Base-by-base conservation (phyloP, 306 rosid genomes). In the Malus sylvestris region DNA sequence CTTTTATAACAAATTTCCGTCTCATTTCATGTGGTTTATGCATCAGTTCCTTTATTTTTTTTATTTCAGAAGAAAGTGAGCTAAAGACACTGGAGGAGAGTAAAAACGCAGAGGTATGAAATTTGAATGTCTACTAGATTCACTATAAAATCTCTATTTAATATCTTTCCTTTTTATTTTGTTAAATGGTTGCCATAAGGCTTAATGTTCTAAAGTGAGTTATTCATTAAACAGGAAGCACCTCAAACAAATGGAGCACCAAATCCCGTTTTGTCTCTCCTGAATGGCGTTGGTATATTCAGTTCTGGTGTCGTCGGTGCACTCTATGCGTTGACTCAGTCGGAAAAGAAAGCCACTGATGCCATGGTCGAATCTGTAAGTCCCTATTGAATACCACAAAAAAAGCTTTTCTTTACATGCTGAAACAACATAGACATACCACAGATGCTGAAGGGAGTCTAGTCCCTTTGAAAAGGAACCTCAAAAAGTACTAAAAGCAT, bases 361-460 rank as follows among this genome's bases (percentile, higher is more conserved):
- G 88, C 85, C 77, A 80, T 79, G 27, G 77, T 92, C 59, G 97
- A 95, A 79, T 83, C 93, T 70, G 98, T 91, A 88, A 93, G 97
- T 82, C 68, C 46, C 49, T 38, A 66, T 20, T 10, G n/a, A 65
- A 80, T 20, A 57, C 75, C 70, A 52, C 53, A 58, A 35, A 58
- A 38, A 18, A 53, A 6, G 33, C 46, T 40, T 64, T 72, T 78
- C 78, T 67, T 74, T 63, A 44, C 46, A 60, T 64, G 67, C 81
- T 79, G 38, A 73, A 38, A 75, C 23, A 71, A 44, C 70, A 23
- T 45, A 19, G 55, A 60, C 22, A 73, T 53, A 74, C 29, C 77
- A 35, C 30, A 19, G 55, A 60, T 20, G 62, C 45, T 76, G 57
- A 45, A 27, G 30, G 23, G 81, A 45, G 59, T 49, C 73, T n/a